phyloP scores from a whole-genome alignment of 768 basidiomycete genomes.

The Coprinellus micaceus region DNA sequence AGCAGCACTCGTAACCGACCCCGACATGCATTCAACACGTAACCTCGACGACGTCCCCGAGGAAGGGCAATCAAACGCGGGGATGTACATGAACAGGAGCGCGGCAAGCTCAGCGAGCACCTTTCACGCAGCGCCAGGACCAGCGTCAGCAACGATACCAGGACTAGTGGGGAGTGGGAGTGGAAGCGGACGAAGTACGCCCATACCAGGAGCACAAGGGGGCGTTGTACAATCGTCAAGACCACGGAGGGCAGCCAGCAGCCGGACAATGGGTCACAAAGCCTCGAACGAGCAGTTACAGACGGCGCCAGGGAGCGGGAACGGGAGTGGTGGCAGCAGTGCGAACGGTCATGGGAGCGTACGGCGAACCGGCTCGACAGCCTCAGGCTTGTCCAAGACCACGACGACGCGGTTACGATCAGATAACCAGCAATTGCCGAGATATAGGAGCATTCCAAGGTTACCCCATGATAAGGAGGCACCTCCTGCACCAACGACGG shows the following conservation, averaged over 20 bases:
- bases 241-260: constrained; percentile 5
- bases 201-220: neutral
- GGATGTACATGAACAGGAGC: constrained; percentile 5
- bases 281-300: constrained; percentile 9
- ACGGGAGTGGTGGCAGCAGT: neutral
- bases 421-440: neutral
- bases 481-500: constrained; percentile 60
- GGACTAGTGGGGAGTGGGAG: neutral
- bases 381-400: neutral
- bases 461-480: constrained; percentile 61
- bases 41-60: constrained; percentile 11
- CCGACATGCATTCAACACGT: neutral
- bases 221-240: neutral
- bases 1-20: neutral
- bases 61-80: neutral
- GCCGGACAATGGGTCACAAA: constrained; percentile 5
- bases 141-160: neutral
- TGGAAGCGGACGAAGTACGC: neutral
- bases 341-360: neutral
- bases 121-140: neutral
- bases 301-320: neutral
- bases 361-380: neutral
- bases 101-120: constrained; percentile 6
- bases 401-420: neutral
- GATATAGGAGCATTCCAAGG: constrained; percentile 40